phyloP scores from a whole-genome alignment of 371 early-diverging fungal genomes.

The Actinomortierella ambigua region DNA sequence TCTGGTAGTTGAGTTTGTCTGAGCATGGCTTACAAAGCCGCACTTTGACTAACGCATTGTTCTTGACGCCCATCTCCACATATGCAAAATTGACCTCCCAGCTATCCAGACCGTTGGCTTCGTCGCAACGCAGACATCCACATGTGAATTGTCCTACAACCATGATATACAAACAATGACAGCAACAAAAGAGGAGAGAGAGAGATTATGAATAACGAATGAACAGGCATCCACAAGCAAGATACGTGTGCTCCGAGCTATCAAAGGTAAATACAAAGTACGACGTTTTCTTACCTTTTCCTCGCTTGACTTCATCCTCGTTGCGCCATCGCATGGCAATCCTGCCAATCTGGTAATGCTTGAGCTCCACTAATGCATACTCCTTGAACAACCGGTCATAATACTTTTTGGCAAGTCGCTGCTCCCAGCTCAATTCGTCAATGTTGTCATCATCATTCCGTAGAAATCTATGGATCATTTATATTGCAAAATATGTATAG shows the following conservation, averaged over 20 bases:
- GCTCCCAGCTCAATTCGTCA: conserved; percentile 67
- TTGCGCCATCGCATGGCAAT: conserved; percentile 88
- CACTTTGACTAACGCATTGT: conserved; percentile 84
- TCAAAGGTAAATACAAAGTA: background rate
- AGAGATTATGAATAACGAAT: background rate
- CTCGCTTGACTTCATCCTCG: conserved; percentile 73
- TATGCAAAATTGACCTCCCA: conserved; percentile 93
- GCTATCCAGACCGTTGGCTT: conserved; percentile 54
- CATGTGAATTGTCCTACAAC: conserved; percentile 72
- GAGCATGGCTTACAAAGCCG: conserved; percentile 77
- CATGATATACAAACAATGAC: background rate
- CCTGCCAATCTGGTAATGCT: conserved; percentile 74
- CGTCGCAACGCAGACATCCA: conserved; percentile 64
- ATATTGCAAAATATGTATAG: background rate
- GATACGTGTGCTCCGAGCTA: background rate
- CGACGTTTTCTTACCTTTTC: conserved; percentile 64
- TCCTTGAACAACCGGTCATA: conserved; percentile 87
- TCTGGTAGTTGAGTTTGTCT: conserved; percentile 59
- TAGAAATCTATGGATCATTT: conserved; percentile 53
- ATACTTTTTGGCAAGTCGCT: conserved; percentile 83
- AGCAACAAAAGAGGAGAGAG: no score
- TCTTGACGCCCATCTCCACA: conserved; percentile 64
- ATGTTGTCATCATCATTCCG: conserved; percentile 54
- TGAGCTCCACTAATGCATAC: conserved; percentile 81
- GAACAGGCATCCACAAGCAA: background rate